These are phyloP conservation scores for Pythium utonaiense DNA, from an alignment of 352 stramenopile genomes.

Conservation along the genomic window DNA sequence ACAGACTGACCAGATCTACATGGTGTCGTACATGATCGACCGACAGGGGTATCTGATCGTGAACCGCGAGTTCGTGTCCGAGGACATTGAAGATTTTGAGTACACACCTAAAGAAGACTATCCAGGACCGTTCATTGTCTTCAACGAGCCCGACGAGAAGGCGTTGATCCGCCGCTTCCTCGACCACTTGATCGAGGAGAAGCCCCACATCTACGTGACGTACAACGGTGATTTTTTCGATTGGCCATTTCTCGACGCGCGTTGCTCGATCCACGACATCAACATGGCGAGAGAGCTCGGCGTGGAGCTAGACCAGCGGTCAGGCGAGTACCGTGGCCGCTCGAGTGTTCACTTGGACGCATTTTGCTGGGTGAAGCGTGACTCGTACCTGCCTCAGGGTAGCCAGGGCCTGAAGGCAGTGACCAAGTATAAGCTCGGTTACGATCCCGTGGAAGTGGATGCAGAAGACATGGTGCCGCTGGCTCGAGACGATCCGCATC, in stretches of 20 bases:
- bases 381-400: slow-evolving; percentile 98
- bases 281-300: slow-evolving; percentile 90
- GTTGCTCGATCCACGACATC: slow-evolving; percentile 90
- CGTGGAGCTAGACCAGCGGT: slow-evolving; percentile 58
- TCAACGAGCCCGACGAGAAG: slow-evolving; percentile 93
- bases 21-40: slow-evolving; percentile 99
- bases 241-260: slow-evolving; percentile 97
- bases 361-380: slow-evolving; percentile 99
- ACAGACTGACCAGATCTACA: slow-evolving; percentile 91
- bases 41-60: slow-evolving; percentile 95
- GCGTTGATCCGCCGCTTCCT: slow-evolving; percentile 87
- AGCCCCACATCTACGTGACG: slow-evolving; percentile 98
- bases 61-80: slow-evolving; percentile 94
- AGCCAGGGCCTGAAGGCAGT: slow-evolving; percentile 98
- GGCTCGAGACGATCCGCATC: slow-evolving; percentile 91
- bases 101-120: slow-evolving; percentile 96
- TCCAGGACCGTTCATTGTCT: slow-evolving; percentile 93
- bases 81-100: slow-evolving; percentile 98
- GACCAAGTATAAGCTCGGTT: slow-evolving; percentile 99
- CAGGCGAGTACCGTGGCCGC: slow-evolving; percentile 90
- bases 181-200: slow-evolving; percentile 86
- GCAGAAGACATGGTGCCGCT: slow-evolving; percentile 98
- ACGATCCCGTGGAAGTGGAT: slow-evolving; percentile 97
- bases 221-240: slow-evolving; percentile 99
- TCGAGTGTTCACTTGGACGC: slow-evolving; percentile 96